Evolutionary conservation across 2,329 filamentous ascomycete species (phyloP).

Genomic region (Arthrobotrys megalospora): DNA sequence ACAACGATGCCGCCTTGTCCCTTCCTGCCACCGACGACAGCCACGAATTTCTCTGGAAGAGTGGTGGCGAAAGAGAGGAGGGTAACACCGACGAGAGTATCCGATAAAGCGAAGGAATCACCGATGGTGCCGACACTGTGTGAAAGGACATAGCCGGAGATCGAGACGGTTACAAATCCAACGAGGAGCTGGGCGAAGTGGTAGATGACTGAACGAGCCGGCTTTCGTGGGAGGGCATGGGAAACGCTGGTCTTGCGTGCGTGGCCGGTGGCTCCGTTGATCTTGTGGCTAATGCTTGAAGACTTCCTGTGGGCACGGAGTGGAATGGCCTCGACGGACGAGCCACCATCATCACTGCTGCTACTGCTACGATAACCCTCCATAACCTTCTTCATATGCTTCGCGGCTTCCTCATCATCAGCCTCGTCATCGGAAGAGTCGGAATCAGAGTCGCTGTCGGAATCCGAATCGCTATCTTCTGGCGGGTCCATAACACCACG

Average conservation of each 20-base stretch:
- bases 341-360: conserved; percentile 57
- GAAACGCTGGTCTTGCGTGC: conserved; percentile 57
- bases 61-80: conserved; percentile 72
- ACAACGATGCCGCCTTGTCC: conserved; percentile 71
- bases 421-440: conserved; percentile 63
- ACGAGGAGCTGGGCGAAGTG: conserved; percentile 69
- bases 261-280: conserved; percentile 16
- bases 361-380: conserved; percentile 57
- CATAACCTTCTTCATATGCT: conserved; percentile 51
- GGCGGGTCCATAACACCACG: conserved; percentile 68
- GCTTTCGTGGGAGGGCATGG: conserved; percentile 59
- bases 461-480: conserved; percentile 69
- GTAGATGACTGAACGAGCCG: conserved; percentile 65
- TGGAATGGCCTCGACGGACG: conserved; percentile 52
- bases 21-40: conserved; percentile 70
- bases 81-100: conserved; percentile 70
- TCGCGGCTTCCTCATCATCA: conserved; percentile 62
- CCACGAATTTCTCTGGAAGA: conserved; percentile 72
- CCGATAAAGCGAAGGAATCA: conserved; percentile 68
- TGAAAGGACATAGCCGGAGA: conserved; percentile 71
- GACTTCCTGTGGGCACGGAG: conserved; percentile 51
- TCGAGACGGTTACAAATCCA: conserved; percentile 69
- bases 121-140: conserved; percentile 69
- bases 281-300: conserved; percentile 48
- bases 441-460: conserved; percentile 66